Conservation (phyloP, 225 moss, liverwort and hornwort genomes). For the Physcomitrium patens region DNA sequence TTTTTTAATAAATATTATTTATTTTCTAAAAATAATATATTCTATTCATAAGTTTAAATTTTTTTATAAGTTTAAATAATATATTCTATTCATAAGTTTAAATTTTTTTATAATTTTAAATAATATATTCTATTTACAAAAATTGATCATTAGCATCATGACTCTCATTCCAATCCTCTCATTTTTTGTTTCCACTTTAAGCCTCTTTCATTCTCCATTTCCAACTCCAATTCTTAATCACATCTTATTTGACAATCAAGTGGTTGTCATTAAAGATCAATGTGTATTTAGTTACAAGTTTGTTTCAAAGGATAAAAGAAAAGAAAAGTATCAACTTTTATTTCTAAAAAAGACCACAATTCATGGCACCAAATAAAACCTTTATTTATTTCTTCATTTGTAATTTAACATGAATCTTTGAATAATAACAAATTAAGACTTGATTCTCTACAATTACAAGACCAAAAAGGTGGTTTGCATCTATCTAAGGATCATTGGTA, state of each 20-base stretch:
- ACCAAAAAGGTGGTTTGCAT: conserved; percentile 7
- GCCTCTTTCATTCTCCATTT: too few relatives aligned
- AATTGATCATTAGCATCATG: too few relatives aligned
- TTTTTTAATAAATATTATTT: too few relatives aligned
- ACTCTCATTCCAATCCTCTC: too few relatives aligned
- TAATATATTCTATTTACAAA: too few relatives aligned
- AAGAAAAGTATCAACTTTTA: conserved; percentile 5
- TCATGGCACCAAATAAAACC: conserved; percentile 31
- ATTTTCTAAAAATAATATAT: too few relatives aligned
- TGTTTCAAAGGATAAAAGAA: background rate
- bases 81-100: too few relatives aligned
- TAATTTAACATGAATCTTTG: conserved; percentile 41
- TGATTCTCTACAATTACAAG: conserved; percentile 34
- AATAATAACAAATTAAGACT: conserved; percentile 44
- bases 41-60: too few relatives aligned
- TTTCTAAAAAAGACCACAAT: conserved; percentile 32
- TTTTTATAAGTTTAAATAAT: too few relatives aligned
- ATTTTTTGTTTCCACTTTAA: too few relatives aligned
- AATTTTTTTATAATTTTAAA: too few relatives aligned
- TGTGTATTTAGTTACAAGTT: conserved; percentile 26
- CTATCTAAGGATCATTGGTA: conserved; percentile 24
- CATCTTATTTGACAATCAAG: conserved; percentile 19
- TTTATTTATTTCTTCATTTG: conserved; percentile 43
- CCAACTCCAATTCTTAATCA: too few relatives aligned
- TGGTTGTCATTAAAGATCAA: conserved; percentile 21